These are phyloP conservation scores for Quercus phellos DNA, from an alignment of 331 rosid genomes.

Conservation along the genomic window DNA sequence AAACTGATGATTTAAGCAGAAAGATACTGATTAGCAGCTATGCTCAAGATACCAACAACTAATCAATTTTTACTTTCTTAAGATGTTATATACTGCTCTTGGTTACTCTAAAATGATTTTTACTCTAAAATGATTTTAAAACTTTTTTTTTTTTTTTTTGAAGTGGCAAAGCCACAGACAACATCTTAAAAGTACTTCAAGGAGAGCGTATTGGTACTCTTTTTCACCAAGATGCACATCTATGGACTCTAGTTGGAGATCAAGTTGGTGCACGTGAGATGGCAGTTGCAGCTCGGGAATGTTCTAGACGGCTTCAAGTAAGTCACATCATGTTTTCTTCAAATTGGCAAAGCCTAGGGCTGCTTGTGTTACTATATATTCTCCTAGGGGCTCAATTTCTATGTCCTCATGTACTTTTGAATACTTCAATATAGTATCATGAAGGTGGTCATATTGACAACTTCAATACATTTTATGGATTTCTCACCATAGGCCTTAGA, in stretches of 20 bases:
- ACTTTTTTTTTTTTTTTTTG: not conserved
- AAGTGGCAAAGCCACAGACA: constrained; percentile 56
- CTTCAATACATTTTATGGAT: constrained; percentile 3
- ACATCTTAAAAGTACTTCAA: constrained; percentile 66
- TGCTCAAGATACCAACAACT: not conserved
- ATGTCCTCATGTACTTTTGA: not conserved
- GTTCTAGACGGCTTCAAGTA: constrained; percentile 73
- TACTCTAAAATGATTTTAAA: not conserved
- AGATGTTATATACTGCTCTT: not conserved
- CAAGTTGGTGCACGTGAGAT: constrained; percentile 57
- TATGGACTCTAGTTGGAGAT: constrained; percentile 62
- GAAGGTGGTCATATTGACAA: not conserved
- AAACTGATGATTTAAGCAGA: not conserved
- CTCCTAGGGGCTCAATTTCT: not conserved
- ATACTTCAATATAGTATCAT: not conserved
- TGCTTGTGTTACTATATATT: constrained; percentile 5
- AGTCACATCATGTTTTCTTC: not conserved
- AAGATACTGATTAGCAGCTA: not conserved
- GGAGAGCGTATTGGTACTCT: constrained; percentile 80
- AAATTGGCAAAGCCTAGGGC: not conserved
- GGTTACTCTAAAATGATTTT: not conserved
- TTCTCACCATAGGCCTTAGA: constrained; percentile 36
- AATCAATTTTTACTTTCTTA: not conserved
- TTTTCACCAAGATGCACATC: constrained; percentile 80
- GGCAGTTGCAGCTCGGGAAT: constrained; percentile 73